Percentiles rank a stretch among this genome's conserved stretches.
Conservation (phyloP, 495 filamentous ascomycete genomes). For the Xylaria palmicola region DNA sequence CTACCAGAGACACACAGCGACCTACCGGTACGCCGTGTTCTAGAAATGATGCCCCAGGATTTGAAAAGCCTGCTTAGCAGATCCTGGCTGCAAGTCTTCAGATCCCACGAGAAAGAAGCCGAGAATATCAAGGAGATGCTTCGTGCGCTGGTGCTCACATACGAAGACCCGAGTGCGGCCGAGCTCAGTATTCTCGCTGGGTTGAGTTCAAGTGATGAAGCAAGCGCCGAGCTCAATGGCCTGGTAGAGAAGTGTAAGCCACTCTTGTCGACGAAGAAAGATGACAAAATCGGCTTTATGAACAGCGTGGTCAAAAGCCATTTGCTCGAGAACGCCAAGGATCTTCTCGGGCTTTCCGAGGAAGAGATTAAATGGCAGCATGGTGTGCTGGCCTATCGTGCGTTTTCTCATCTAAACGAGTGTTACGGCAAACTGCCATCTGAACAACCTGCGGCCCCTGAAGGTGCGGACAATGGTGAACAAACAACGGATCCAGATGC, state of each 20-base stretch:
- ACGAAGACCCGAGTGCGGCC: conserved; percentile 33
- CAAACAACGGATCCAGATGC: conserved; percentile 3
- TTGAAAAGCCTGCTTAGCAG: conserved; percentile 31
- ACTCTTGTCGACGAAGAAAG: conserved; percentile 24
- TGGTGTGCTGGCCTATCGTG: conserved; percentile 35
- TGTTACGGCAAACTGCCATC: conserved; percentile 16
- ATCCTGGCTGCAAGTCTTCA: conserved; percentile 36
- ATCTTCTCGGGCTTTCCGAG: conserved; percentile 30
- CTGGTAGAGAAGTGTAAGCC: conserved; percentile 35
- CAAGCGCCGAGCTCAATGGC: conserved; percentile 26
- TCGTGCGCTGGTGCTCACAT: conserved; percentile 34
- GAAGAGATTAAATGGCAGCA: conserved; percentile 42
- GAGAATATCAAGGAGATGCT: conserved; percentile 38
- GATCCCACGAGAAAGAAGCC: conserved; percentile 34
- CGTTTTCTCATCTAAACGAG: conserved; percentile 35
- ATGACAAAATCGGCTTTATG: conserved; percentile 30
- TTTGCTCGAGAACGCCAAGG: conserved; percentile 29
- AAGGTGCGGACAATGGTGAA: conserved; percentile 12
- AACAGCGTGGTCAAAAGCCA: conserved; percentile 34
- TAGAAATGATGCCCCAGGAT: conserved; percentile 36
- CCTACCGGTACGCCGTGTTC: conserved; percentile 28
- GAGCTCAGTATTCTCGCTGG: conserved; percentile 35
- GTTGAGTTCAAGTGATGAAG: conserved; percentile 24
- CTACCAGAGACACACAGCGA: conserved; percentile 30
- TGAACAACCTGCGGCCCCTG: conserved; percentile 5